Conservation (phyloP, 1,284 basidiomycete genomes). For the Cutaneotrichosporon sp. region DNA sequence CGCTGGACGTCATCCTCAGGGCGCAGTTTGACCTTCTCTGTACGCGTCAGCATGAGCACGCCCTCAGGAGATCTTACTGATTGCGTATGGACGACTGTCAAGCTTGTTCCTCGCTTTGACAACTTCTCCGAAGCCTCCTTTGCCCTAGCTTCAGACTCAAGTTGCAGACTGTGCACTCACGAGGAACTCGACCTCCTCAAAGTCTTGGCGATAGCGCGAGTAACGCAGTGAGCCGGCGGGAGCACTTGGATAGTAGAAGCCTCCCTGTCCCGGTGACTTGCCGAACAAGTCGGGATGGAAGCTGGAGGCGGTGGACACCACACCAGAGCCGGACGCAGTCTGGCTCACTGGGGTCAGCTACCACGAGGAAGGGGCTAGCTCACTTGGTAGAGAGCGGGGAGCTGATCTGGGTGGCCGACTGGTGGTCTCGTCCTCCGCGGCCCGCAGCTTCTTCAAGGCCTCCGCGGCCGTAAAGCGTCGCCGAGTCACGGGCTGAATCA, state of each 20-base stretch:
- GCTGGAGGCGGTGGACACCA: slow-evolving; percentile 13
- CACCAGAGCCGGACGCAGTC: background rate
- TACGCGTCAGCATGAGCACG: slow-evolving; percentile 60
- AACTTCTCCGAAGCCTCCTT: slow-evolving; percentile 90
- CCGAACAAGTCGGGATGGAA: slow-evolving; percentile 30
- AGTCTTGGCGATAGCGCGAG: slow-evolving; percentile 52
- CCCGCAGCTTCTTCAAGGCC: slow-evolving; percentile 36
- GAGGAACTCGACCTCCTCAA: slow-evolving; percentile 54
- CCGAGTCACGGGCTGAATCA: slow-evolving; percentile 44
- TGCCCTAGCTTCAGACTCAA: slow-evolving; percentile 62
- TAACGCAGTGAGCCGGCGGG: slow-evolving; percentile 25
- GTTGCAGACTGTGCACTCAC: slow-evolving; percentile 23
- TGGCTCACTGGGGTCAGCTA: slow-evolving; percentile 6
- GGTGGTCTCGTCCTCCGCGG: slow-evolving; percentile 32
- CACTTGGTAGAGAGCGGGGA: slow-evolving; percentile 6
- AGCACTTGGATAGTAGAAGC: slow-evolving; percentile 31
- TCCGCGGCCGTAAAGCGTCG: slow-evolving; percentile 49
- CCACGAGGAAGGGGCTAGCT: background rate
- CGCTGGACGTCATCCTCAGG: slow-evolving; percentile 77
- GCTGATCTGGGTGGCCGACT: slow-evolving; percentile 13
- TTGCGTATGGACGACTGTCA: slow-evolving; percentile 54
- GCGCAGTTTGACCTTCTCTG: slow-evolving; percentile 83
- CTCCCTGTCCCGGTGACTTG: slow-evolving; percentile 31
- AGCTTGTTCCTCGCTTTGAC: slow-evolving; percentile 87
- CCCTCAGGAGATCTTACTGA: slow-evolving; percentile 41